phyloP scores from a whole-genome alignment of 495 filamentous ascomycete genomes.

The Aspergillus olivimuriae region DNA sequence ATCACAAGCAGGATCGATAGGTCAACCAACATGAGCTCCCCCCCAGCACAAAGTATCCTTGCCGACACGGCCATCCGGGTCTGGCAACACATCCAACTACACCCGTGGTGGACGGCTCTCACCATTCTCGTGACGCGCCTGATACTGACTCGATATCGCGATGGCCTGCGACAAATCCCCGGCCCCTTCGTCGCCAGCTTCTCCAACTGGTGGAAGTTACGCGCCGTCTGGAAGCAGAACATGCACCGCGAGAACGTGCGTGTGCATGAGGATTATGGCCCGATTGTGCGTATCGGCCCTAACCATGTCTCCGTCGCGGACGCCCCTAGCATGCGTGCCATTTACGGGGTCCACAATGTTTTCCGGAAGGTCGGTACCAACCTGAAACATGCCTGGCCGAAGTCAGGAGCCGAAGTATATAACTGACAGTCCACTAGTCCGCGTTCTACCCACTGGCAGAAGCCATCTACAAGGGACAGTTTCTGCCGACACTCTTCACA shows the following conservation, averaged over 20 bases:
- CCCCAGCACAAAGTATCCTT: too few relatives aligned
- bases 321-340: constrained; percentile 26
- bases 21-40: too few relatives aligned
- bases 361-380: constrained; percentile 31
- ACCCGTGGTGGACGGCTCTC: too few relatives aligned
- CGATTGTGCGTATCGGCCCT: constrained; percentile 35
- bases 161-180: constrained; percentile 19
- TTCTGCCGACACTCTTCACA: constrained; percentile 32
- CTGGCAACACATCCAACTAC: too few relatives aligned
- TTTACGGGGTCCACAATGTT: constrained; percentile 33
- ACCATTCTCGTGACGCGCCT: constrained; percentile 7
- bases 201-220: constrained; percentile 29
- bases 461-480: too few relatives aligned
- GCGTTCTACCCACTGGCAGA: constrained; percentile 37
- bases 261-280: constrained; percentile 35
- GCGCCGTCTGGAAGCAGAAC: constrained; percentile 27
- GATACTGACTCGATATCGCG: constrained; percentile 7
- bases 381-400: background rate
- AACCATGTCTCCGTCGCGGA: constrained; percentile 32
- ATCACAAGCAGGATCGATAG: too few relatives aligned
- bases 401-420: too few relatives aligned
- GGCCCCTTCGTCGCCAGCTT: constrained; percentile 29
- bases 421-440: constrained; percentile 17
- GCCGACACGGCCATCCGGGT: too few relatives aligned
- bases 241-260: constrained; percentile 23